Conservation (phyloP, 1,284 basidiomycete species). For the Mycosarcoma mackinlayi region DNA sequence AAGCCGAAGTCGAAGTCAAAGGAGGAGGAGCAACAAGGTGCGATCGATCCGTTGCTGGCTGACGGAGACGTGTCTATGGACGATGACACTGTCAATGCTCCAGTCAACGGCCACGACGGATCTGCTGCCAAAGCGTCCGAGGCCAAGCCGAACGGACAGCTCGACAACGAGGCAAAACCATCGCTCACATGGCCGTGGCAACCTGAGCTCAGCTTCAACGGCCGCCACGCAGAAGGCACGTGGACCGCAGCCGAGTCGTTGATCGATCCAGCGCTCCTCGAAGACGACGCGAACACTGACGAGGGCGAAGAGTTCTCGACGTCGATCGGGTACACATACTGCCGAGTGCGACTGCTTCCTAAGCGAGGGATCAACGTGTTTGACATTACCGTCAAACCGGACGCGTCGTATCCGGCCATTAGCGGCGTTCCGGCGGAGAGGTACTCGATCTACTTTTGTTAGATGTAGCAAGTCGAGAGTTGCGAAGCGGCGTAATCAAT, state of each 20-base stretch:
- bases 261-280: constrained; percentile 19
- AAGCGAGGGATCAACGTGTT: constrained; percentile 42
- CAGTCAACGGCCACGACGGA: constrained; percentile 5
- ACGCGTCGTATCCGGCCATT: constrained; percentile 6
- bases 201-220: constrained; percentile 37
- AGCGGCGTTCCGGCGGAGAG: constrained; percentile 20
- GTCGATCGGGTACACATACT: constrained; percentile 23
- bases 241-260: constrained; percentile 22
- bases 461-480: background rate
- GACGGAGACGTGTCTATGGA: constrained; percentile 20
- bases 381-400: constrained; percentile 31
- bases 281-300: background rate
- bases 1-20: background rate
- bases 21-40: background rate
- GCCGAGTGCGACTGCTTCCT: constrained; percentile 31
- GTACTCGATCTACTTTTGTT: constrained; percentile 45
- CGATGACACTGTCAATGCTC: constrained; percentile 1
- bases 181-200: constrained; percentile 35
- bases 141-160: background rate
- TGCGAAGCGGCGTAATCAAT: no score
- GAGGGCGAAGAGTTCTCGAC: background rate
- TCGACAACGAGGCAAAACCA: background rate
- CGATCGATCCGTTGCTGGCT: constrained; percentile 5
- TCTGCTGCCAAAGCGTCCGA: background rate
- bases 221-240: constrained; percentile 11